phyloP scores from a whole-genome alignment of 805 yeast genomes.

The Ogataea pini region DNA sequence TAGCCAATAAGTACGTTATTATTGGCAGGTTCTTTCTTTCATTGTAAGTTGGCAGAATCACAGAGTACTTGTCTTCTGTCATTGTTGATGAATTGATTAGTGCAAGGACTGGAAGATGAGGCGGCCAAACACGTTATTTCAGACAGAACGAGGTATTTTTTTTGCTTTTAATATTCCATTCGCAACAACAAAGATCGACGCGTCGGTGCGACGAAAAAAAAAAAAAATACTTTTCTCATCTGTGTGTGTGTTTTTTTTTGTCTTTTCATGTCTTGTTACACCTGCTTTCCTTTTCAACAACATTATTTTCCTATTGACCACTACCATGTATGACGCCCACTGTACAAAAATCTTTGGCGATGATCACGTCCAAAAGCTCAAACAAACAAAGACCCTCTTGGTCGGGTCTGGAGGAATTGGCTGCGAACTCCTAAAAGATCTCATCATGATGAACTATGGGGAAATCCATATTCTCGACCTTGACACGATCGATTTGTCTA shows the following conservation, averaged over 20 bases:
- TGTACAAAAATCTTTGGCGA: conserved; percentile 47
- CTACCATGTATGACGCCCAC: conserved; percentile 30
- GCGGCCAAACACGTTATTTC: no score
- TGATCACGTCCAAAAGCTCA: conserved; percentile 32
- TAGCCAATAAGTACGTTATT: conserved; percentile 65
- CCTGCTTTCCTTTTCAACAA: not conserved
- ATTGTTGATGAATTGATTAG: conserved; percentile 14
- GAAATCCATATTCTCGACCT: conserved; percentile 91
- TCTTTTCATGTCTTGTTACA: not conserved
- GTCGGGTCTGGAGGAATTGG: conserved; percentile 99
- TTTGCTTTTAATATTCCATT: no score
- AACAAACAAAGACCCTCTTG: conserved; percentile 61
- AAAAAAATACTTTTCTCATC: not conserved
- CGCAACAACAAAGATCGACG: no score
- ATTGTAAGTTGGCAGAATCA: conserved; percentile 76
- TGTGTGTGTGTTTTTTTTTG: not conserved
- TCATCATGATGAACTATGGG: conserved; percentile 77
- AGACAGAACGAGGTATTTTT: not conserved
- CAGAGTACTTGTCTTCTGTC: conserved; percentile 58
- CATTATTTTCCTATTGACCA: no score
- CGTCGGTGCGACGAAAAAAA: no score
- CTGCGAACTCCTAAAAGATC: conserved; percentile 82
- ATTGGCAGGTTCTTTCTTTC: conserved; percentile 71
- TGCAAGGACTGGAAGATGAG: no score
- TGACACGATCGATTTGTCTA: conserved; percentile 91